Percentiles rank a stretch among this genome's conserved stretches.
phyloP scores from a whole-genome alignment of 2,329 filamentous ascomycete species.

The Lachnellula hyalina region DNA sequence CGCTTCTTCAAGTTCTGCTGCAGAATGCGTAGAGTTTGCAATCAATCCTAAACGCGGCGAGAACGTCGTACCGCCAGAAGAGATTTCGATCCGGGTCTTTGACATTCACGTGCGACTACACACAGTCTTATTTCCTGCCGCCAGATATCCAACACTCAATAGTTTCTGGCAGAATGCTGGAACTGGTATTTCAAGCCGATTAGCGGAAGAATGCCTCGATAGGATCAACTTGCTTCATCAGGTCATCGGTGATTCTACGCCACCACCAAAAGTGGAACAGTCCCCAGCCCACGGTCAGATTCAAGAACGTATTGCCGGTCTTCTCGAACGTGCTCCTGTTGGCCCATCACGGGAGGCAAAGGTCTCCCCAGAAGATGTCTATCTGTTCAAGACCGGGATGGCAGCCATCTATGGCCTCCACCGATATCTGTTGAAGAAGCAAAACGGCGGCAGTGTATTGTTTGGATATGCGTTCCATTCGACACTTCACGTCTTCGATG shows the following conservation, averaged over 20 bases:
- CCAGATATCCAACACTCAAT: slow-evolving; percentile 34
- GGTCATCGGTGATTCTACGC: slow-evolving; percentile 27
- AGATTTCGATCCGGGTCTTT: slow-evolving; percentile 16
- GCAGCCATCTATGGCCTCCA: slow-evolving; percentile 43
- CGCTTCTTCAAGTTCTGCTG: slow-evolving; percentile 10
- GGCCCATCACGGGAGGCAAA: slow-evolving; percentile 7
- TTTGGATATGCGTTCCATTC: slow-evolving; percentile 49
- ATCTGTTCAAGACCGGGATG: slow-evolving; percentile 51
- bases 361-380: slow-evolving; percentile 40
- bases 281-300: slow-evolving; percentile 35
- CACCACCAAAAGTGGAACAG: slow-evolving; percentile 34
- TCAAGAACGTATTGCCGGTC: slow-evolving; percentile 36
- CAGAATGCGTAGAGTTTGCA: slow-evolving; percentile 17
- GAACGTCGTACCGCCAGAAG: slow-evolving; percentile 5
- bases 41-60: slow-evolving; percentile 8
- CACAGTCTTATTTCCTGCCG: slow-evolving; percentile 37
- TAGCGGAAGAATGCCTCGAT: slow-evolving; percentile 40
- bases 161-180: slow-evolving; percentile 44
- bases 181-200: slow-evolving; percentile 41
- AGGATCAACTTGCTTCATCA: slow-evolving; percentile 34
- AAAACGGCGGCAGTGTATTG: slow-evolving; percentile 35
- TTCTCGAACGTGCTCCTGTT: slow-evolving; percentile 38
- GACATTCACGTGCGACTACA: slow-evolving; percentile 35
- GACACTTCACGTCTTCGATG: slow-evolving; percentile 44
- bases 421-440: slow-evolving; percentile 33